A percentile compares a stretch with the other conserved stretches of the same genome.
Conservation (phyloP, 768 basidiomycete species). For the Macrolepiota albuminosa region DNA sequence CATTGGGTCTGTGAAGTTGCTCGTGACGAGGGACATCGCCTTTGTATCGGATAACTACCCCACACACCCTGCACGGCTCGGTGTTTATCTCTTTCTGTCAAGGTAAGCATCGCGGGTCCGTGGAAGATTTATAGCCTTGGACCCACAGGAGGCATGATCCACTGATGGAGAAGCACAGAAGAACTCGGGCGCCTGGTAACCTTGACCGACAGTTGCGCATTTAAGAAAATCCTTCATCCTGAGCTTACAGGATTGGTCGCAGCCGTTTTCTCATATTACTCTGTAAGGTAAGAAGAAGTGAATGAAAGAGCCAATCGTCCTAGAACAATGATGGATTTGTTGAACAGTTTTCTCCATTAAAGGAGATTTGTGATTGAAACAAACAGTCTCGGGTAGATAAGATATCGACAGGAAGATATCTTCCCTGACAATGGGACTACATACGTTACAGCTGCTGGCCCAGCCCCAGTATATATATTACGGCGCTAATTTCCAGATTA, state of each 20-base stretch:
- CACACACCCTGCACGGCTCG: conserved; percentile 16
- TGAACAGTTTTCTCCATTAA: too few relatives aligned
- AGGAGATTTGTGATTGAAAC: too few relatives aligned
- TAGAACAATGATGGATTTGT: neutral
- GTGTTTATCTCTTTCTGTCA: conserved; percentile 16
- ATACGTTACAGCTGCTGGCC: too few relatives aligned
- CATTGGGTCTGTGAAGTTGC: conserved; percentile 12
- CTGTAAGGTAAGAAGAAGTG: conserved; percentile 7
- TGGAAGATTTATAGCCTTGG: neutral
- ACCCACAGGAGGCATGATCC: conserved; percentile 13
- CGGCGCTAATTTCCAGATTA: too few relatives aligned
- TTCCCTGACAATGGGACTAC: too few relatives aligned
- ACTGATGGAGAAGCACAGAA: conserved; percentile 1
- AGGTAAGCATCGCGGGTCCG: neutral
- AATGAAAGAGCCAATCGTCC: conserved; percentile 10
- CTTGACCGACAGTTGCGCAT: neutral
- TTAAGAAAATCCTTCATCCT: conserved; percentile 9
- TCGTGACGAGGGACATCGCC: conserved; percentile 17
- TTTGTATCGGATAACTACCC: conserved; percentile 17
- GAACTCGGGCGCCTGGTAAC: neutral
- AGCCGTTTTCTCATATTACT: conserved; percentile 11
- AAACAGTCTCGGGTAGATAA: too few relatives aligned
- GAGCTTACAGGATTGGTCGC: conserved; percentile 14
- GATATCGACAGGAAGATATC: too few relatives aligned
- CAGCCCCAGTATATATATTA: too few relatives aligned